Evolutionary conservation across 2,329 filamentous ascomycete genomes (phyloP).

Genomic region (Alternaria arborescens): DNA sequence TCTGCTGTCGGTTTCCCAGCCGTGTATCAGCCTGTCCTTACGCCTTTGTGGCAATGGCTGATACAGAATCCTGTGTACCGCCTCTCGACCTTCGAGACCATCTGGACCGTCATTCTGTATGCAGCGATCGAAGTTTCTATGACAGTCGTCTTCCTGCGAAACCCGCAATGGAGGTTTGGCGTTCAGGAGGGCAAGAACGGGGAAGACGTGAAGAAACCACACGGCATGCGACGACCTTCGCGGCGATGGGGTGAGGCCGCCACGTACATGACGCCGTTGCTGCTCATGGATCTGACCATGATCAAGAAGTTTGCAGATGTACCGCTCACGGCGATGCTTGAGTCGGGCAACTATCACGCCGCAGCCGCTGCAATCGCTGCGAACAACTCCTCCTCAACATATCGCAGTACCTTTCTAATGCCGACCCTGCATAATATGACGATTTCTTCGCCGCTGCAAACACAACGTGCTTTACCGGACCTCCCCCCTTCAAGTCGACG

Average conservation of each 20-base stretch:
- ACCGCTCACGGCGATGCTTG: constrained; percentile 1
- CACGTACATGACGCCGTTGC: background rate
- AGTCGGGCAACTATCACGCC: constrained; percentile 1
- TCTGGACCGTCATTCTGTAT: constrained; percentile 4
- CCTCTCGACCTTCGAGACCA: background rate
- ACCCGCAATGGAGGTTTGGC: background rate
- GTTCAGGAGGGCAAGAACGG: background rate
- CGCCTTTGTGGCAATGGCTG: constrained; percentile 2
- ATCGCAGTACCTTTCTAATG: background rate
- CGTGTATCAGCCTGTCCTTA: constrained; percentile 1
- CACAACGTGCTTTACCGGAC: background rate
- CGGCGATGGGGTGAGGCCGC: background rate
- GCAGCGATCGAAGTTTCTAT: constrained; percentile 1
- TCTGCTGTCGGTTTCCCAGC: background rate
- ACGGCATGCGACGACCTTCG: constrained; percentile 3
- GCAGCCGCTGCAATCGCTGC: background rate
- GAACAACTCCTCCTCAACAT: background rate
- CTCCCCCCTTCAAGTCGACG: background rate
- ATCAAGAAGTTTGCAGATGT: constrained; percentile 3
- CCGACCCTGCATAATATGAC: constrained; percentile 4
- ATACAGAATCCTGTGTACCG: background rate
- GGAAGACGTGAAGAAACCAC: background rate
- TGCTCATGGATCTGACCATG: constrained; percentile 3
- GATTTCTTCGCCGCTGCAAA: constrained; percentile 1
- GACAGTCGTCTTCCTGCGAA: background rate